Percentiles rank a stretch among this genome's conserved stretches.
Evolutionary conservation across 2,329 filamentous ascomycete species (phyloP).

Genomic region (Monilinia fructicola): DNA sequence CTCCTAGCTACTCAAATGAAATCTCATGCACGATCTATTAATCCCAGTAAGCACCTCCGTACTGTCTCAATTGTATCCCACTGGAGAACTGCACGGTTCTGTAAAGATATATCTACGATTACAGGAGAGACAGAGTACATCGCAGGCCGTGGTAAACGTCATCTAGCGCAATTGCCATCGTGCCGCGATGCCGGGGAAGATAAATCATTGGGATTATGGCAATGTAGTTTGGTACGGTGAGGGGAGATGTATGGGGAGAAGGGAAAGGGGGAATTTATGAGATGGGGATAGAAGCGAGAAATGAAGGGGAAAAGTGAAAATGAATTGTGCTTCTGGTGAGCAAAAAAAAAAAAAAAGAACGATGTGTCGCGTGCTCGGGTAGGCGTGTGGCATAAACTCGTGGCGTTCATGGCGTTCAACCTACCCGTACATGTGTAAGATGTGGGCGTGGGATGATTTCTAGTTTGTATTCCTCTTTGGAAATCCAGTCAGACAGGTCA

Average conservation of each 20-base stretch:
- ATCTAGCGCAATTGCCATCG: slow-evolving; percentile 19
- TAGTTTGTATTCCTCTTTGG: background rate
- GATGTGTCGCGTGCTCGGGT: background rate
- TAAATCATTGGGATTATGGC: slow-evolving; percentile 13
- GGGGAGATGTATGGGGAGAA: background rate
- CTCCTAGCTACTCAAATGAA: background rate
- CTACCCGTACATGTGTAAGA: slow-evolving; percentile 1
- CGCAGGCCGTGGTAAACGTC: slow-evolving; percentile 19
- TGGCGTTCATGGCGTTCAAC: slow-evolving; percentile 12
- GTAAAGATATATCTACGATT: slow-evolving; percentile 3
- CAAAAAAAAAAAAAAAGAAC: background rate
- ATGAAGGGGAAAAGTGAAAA: slow-evolving; percentile 14
- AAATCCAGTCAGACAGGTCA: background rate
- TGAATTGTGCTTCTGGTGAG: background rate
- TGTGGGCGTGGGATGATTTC: slow-evolving; percentile 2
- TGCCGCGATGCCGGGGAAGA: slow-evolving; percentile 19
- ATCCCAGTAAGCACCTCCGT: slow-evolving; percentile 8
- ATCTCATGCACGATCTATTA: slow-evolving; percentile 19
- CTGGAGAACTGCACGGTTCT: slow-evolving; percentile 21
- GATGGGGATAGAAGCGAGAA: slow-evolving; percentile 11
- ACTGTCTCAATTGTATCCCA: slow-evolving; percentile 11
- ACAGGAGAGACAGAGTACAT: slow-evolving; percentile 4
- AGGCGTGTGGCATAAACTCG: slow-evolving; percentile 3
- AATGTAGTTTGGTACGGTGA: slow-evolving; percentile 1
- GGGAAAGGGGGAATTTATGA: background rate